Evolutionary conservation across 1,284 basidiomycete genomes (phyloP).

Genomic region (Phenoliferia sp.): DNA sequence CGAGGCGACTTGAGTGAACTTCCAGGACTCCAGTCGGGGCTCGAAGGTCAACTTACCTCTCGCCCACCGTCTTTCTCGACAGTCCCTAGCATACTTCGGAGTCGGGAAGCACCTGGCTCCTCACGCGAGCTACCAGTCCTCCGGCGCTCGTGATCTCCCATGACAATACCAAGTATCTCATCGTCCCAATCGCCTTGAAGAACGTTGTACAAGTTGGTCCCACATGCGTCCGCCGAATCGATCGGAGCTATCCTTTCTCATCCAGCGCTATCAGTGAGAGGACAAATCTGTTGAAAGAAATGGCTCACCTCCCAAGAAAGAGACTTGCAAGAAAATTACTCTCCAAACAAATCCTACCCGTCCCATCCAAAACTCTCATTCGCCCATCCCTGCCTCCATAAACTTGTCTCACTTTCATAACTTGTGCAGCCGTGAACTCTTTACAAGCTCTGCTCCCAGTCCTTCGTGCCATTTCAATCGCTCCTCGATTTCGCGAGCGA

Average conservation of each 20-base stretch:
- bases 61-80: conserved; percentile 49
- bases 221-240: conserved; percentile 67
- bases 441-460: conserved; percentile 47
- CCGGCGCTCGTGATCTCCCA: not conserved
- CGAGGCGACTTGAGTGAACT: not conserved
- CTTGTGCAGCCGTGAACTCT: not conserved
- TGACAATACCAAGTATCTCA: conserved; percentile 49
- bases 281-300: not conserved
- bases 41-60: not conserved
- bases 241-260: conserved; percentile 50
- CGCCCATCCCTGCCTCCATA: not conserved
- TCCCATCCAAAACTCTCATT: conserved; percentile 63
- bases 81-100: conserved; percentile 61
- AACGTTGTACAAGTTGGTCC: conserved; percentile 69
- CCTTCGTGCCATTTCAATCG: not conserved
- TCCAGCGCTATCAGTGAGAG: not conserved
- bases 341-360: conserved; percentile 61
- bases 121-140: no score
- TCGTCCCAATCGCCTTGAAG: conserved; percentile 59
- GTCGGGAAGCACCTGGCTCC: no score
- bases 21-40: no score
- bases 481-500: not conserved
- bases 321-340: conserved; percentile 66
- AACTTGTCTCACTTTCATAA: not conserved
- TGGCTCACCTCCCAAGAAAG: conserved; percentile 57